Evolutionary conservation across 2,329 filamentous ascomycete species (phyloP).

Genomic region (Cadophora sp.): DNA sequence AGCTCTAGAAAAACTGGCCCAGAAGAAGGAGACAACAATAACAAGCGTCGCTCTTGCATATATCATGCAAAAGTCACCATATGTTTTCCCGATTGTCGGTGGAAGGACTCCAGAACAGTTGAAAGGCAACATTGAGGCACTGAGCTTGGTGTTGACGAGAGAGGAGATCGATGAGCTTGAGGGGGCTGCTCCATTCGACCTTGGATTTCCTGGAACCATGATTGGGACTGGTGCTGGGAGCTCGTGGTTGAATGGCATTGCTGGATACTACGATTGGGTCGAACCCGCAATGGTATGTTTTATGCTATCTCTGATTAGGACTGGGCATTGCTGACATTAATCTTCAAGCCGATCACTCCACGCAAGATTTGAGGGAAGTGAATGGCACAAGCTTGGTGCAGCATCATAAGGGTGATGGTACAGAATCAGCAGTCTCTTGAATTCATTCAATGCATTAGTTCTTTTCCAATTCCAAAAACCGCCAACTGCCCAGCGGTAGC

Average conservation of each 20-base stretch:
- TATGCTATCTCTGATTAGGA: too few relatives aligned
- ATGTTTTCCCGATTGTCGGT: constrained; percentile 65
- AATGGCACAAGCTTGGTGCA: neutral
- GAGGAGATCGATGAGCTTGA: constrained; percentile 63
- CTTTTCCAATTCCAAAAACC: too few relatives aligned
- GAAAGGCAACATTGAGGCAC: constrained; percentile 60
- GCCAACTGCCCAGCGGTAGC: too few relatives aligned
- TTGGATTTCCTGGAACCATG: constrained; percentile 20
- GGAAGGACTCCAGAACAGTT: constrained; percentile 64
- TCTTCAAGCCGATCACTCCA: constrained; percentile 12
- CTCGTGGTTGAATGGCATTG: constrained; percentile 18
- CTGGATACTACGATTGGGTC: constrained; percentile 13
- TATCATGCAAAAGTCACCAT: constrained; percentile 60
- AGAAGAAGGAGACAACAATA: constrained; percentile 57
- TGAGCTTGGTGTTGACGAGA: constrained; percentile 56
- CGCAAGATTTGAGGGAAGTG: constrained; percentile 2
- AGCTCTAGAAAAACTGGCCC: constrained; percentile 64
- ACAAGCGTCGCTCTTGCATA: constrained; percentile 64
- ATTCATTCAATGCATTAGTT: too few relatives aligned
- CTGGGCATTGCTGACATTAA: neutral
- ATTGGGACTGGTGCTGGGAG: neutral
- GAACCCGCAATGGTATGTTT: constrained; percentile 11
- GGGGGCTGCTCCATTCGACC: constrained; percentile 31
- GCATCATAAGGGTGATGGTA: too few relatives aligned
- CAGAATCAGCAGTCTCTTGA: too few relatives aligned